A percentile compares a stretch with the other conserved stretches of the same genome.
These are phyloP conservation scores for Calonectria henricotiae DNA, from an alignment of 2,329 filamentous ascomycete genomes.

Conservation along the genomic window DNA sequence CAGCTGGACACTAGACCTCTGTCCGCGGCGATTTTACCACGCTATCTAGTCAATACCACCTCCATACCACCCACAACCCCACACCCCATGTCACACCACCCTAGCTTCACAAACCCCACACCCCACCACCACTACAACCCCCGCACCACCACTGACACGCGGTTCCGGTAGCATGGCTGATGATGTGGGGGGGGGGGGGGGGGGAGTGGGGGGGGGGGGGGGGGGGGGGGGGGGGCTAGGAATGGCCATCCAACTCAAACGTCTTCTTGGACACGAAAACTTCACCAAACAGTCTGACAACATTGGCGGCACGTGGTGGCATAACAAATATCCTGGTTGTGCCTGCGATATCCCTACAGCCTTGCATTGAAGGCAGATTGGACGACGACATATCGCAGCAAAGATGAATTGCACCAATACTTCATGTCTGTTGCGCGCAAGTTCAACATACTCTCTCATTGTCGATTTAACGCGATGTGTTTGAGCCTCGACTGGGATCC, in stretches of 20 bases:
- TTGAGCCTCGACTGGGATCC: slow-evolving; percentile 24
- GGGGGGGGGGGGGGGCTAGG: slow-evolving; percentile 42
- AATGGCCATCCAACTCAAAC: slow-evolving; percentile 42
- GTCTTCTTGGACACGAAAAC: slow-evolving; percentile 38
- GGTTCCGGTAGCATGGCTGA: too few species aligned
- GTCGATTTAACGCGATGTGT: slow-evolving; percentile 23
- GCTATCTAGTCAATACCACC: too few species aligned
- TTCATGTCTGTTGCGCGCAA: slow-evolving; percentile 27
- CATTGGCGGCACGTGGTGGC: slow-evolving; percentile 43
- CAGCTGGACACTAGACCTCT: too few species aligned
- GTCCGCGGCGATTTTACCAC: too few species aligned
- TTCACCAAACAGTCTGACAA: slow-evolving; percentile 36
- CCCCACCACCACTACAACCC: too few species aligned
- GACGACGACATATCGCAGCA: slow-evolving; percentile 21
- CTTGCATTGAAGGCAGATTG: slow-evolving; percentile 28
- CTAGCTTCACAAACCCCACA: too few species aligned
- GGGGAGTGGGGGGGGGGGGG: too few species aligned
- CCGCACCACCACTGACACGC: too few species aligned
- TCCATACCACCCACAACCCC: too few species aligned
- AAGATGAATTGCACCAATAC: slow-evolving; percentile 26
- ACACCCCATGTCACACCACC: too few species aligned
- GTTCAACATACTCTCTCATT: slow-evolving; percentile 27
- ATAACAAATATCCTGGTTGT: slow-evolving; percentile 35
- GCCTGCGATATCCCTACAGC: slow-evolving; percentile 33
- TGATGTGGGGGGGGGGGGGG: too few species aligned